Percentiles rank a stretch among this genome's conserved stretches.
Evolutionary conservation across 2,329 filamentous ascomycete species (phyloP).

Genomic region (Aspergillus versicolor): DNA sequence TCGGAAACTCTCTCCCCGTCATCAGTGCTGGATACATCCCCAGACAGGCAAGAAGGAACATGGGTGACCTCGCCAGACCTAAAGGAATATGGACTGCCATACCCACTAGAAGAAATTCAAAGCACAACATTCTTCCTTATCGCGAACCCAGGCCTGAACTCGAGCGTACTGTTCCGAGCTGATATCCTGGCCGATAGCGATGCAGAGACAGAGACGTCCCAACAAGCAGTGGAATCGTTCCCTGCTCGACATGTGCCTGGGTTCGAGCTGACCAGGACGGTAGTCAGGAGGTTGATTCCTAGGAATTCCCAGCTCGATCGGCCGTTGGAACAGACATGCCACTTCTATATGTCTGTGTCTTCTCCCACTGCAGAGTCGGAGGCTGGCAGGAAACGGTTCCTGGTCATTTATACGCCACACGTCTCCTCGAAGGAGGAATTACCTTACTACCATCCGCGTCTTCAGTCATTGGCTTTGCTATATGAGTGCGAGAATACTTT

Average conservation of each 20-base stretch:
- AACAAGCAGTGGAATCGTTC: slow-evolving; percentile 14
- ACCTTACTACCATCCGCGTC: slow-evolving; percentile 85
- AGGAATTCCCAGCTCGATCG: slow-evolving; percentile 75
- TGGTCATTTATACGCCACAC: slow-evolving; percentile 80
- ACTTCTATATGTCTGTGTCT: slow-evolving; percentile 55
- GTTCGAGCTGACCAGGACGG: slow-evolving; percentile 55
- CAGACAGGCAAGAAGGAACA: slow-evolving; percentile 13
- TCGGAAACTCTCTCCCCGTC: slow-evolving; percentile 30
- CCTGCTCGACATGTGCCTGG: slow-evolving; percentile 25
- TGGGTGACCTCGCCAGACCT: slow-evolving; percentile 38
- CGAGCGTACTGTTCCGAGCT: slow-evolving; percentile 59
- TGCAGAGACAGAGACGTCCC: not conserved
- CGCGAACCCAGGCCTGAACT: slow-evolving; percentile 59
- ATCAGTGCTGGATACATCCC: slow-evolving; percentile 14
- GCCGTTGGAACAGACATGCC: slow-evolving; percentile 77
- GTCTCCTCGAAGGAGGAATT: slow-evolving; percentile 59
- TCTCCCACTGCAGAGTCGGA: slow-evolving; percentile 5
- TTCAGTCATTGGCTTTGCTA: slow-evolving; percentile 71
- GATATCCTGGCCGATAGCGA: slow-evolving; percentile 60
- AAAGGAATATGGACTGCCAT: slow-evolving; percentile 23
- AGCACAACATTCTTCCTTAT: slow-evolving; percentile 52
- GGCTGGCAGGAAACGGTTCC: slow-evolving; percentile 21
- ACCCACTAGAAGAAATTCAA: slow-evolving; percentile 32
- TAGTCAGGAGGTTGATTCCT: slow-evolving; percentile 77
- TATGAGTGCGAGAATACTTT: slow-evolving; percentile 51